Evolutionary conservation across 345 rosid genomes (phyloP).

Genomic region (Citrus glauca): DNA sequence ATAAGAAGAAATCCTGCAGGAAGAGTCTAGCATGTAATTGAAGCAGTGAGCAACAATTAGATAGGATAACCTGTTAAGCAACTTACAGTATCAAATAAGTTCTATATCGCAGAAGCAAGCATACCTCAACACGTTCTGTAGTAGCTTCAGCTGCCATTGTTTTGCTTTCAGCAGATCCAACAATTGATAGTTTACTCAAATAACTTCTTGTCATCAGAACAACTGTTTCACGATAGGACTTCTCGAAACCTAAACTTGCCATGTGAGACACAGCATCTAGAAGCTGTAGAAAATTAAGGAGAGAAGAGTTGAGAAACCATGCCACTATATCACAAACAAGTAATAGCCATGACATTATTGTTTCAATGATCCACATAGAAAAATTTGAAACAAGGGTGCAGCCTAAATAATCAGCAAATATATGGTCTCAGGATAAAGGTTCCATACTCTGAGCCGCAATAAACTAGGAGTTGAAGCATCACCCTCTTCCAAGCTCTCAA

Average conservation of each 20-base stretch:
- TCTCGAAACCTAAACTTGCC: constrained; percentile 98
- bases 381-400: not conserved
- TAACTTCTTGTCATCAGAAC: constrained; percentile 96
- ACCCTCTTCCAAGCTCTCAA: constrained; percentile 98
- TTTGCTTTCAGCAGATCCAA: constrained; percentile 88
- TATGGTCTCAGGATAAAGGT: constrained; percentile 29
- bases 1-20: constrained; percentile 98
- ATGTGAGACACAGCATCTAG: constrained; percentile 97
- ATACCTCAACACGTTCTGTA: constrained; percentile 90
- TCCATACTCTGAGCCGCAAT: constrained; percentile 83
- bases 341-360: constrained; percentile 8
- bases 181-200: constrained; percentile 66
- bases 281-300: constrained; percentile 56
- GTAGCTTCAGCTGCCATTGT: constrained; percentile 84
- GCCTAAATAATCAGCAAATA: constrained; percentile 22
- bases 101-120: constrained; percentile 8
- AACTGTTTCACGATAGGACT: constrained; percentile 96
- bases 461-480: constrained; percentile 89
- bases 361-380: constrained; percentile 9
- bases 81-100: constrained; percentile 5
- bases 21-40: constrained; percentile 81
- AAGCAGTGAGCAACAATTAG: constrained; percentile 47
- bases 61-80: constrained; percentile 20
- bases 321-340: constrained; percentile 19
- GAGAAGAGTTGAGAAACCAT: constrained; percentile 23